Conservation (phyloP, 1,284 basidiomycete genomes). For the Pseudozyma pruni region DNA sequence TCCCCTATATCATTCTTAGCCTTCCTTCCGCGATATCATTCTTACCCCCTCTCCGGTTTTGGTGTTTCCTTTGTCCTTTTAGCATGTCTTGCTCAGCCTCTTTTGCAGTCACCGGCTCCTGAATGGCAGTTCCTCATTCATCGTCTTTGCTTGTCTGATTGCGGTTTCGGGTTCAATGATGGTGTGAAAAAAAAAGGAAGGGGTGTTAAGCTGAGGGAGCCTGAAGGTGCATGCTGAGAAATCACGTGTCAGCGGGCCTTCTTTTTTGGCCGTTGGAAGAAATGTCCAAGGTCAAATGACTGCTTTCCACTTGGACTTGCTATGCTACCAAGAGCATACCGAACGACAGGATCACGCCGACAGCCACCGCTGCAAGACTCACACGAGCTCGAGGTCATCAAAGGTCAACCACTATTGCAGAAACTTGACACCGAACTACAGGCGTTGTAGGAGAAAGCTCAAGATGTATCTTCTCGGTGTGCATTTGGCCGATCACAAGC, state of each 20-base stretch:
- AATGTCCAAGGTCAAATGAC: too few relatives aligned
- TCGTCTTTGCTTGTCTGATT: too few relatives aligned
- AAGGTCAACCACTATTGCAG: not conserved
- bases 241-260: conserved; percentile 22
- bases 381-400: too few relatives aligned
- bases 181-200: not conserved
- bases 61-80: conserved; percentile 11
- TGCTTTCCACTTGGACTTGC: not conserved
- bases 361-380: too few relatives aligned
- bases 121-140: conserved; percentile 5
- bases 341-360: too few relatives aligned
- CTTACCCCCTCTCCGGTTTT: too few relatives aligned
- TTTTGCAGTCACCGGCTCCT: conserved; percentile 34
- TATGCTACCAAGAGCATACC: not conserved
- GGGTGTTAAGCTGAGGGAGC: not conserved
- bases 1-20: conserved; percentile 2
- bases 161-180: too few relatives aligned
- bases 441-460: too few relatives aligned
- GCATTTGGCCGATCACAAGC: conserved; percentile 66
- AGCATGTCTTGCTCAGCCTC: conserved; percentile 12
- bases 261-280: conserved; percentile 23
- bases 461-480: conserved; percentile 66
- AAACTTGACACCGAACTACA: too few relatives aligned
- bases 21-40: not conserved
- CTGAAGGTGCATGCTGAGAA: conserved; percentile 9